These are phyloP conservation scores for Eucalyptus viminalis DNA, from an alignment of 345 rosid species.

Conservation along the genomic window DNA sequence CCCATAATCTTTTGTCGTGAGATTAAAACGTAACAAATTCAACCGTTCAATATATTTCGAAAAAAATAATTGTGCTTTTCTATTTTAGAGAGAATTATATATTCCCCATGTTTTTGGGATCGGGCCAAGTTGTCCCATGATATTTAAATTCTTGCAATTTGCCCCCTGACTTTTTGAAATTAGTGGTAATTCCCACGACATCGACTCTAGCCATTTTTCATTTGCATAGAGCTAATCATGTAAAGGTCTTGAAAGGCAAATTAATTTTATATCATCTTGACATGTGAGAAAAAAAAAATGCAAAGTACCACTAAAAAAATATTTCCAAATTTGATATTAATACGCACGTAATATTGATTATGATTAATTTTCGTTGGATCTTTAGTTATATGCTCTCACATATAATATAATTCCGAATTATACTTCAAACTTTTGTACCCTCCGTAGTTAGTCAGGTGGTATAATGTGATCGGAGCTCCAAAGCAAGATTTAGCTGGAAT, in stretches of 20 bases:
- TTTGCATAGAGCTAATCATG: not conserved
- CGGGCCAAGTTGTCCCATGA: not conserved
- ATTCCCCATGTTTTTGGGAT: not conserved
- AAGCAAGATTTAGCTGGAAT: not conserved
- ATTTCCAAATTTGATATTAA: not conserved
- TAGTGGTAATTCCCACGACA: accelerated
- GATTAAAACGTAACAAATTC: not conserved
- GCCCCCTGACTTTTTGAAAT: not conserved
- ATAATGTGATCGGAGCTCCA: not conserved
- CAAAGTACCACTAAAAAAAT: not conserved
- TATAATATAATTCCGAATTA: not conserved
- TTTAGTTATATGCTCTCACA: not conserved
- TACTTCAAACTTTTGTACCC: not conserved
- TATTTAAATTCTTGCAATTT: not conserved
- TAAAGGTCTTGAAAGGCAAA: not conserved
- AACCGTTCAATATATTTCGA: not conserved
- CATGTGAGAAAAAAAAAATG: not conserved
- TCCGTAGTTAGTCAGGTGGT: not conserved
- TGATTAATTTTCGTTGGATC: accelerated
- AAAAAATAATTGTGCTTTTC: not conserved
- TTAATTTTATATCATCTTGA: not conserved
- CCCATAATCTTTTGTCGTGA: not conserved
- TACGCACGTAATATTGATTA: not conserved
- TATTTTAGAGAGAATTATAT: not conserved
- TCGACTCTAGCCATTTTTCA: not conserved